These are phyloP conservation scores for Saccharomycopsis selenospora DNA, from an alignment of 805 yeast species.

Conservation along the genomic window DNA sequence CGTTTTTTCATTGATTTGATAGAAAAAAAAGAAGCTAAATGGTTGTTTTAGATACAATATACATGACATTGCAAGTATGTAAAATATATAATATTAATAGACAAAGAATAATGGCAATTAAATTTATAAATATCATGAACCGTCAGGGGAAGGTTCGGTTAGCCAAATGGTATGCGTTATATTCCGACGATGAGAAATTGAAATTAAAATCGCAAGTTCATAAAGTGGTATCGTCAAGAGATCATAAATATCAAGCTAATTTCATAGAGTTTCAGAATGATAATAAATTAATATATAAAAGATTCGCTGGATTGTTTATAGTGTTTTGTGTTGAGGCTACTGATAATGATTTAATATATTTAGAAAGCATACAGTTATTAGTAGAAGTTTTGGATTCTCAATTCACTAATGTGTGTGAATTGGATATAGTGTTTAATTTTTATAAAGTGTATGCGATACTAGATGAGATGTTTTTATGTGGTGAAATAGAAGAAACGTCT, in stretches of 20 bases:
- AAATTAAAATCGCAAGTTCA: conserved; percentile 59
- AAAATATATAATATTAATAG: too few species aligned
- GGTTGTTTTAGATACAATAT: too few species aligned
- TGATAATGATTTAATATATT: conserved; percentile 76
- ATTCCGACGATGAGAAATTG: conserved; percentile 39
- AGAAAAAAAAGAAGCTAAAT: too few species aligned
- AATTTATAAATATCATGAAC: conserved; percentile 75
- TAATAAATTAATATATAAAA: conserved; percentile 67
- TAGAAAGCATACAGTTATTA: conserved; percentile 79
- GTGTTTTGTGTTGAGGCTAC: conserved; percentile 71
- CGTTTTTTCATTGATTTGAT: too few species aligned
- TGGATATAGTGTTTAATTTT: conserved; percentile 89
- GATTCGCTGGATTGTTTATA: conserved; percentile 90
- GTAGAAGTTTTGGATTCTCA: conserved; percentile 84
- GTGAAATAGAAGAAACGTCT: conserved; percentile 84
- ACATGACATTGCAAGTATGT: too few species aligned
- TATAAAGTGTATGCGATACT: conserved; percentile 73
- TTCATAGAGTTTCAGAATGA: conserved; percentile 63
- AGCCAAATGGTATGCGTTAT: conserved; percentile 64
- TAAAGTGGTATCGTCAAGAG: conserved; percentile 71
- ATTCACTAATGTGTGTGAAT: conserved; percentile 87
- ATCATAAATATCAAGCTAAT: conserved; percentile 75
- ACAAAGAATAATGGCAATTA: conserved; percentile 55
- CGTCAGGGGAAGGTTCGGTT: conserved; percentile 90
- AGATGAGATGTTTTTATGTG: conserved; percentile 85